Base-by-base conservation (phyloP, 2,329 filamentous ascomycete species). In the Colletotrichum sp. region DNA sequence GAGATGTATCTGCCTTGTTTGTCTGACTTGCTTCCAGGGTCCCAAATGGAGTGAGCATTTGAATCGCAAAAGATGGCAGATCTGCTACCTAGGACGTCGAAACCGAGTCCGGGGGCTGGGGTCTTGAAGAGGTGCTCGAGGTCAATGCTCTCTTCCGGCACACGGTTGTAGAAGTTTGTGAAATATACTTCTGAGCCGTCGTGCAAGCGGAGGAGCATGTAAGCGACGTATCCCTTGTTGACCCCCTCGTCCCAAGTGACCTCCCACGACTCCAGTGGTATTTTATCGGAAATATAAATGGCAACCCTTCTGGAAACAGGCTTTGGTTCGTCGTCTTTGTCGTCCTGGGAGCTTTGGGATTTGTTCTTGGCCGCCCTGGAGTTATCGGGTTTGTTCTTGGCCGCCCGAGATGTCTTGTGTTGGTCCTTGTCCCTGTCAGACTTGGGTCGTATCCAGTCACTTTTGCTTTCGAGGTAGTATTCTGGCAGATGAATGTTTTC, bases 61-160 rank as follows among this genome's bases (percentile, higher is more conserved):
- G 24, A 36, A 39, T 64, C 62, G 32, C 62, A 32, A 15, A 64
- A 34, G 62, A 64, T 39, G 34, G 24, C 24, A n/a, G 30, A 64
- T 1, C 1, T 64, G 60, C 21, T 21, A 13, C 32, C 62, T 1
- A 21, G 2, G 32, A 39, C 62, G 15, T 16, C 18, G 32, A 34
- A 24, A 59, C 13, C 18, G 39, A 44, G 39, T 44, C 39, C 18
- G 5, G 39, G 39, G 39, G 39, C 39, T 44, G 39, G 39, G 39
- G 3, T 59, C 0, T 36, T 24, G 62, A 64, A 39, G 1, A 64
- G 32, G 30, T 24, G 30, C 18, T 36, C 62, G 1, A 44, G 24
- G 24, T 64, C 62, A 21, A 64, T 39, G 62, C 18, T 64, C 30
- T 21, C 18, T n/a, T 21, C 32, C 12, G 18, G 30, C n/a, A 2